phyloP scores from a whole-genome alignment of 2,329 filamentous ascomycete species.

The Botryotinia convoluta region DNA sequence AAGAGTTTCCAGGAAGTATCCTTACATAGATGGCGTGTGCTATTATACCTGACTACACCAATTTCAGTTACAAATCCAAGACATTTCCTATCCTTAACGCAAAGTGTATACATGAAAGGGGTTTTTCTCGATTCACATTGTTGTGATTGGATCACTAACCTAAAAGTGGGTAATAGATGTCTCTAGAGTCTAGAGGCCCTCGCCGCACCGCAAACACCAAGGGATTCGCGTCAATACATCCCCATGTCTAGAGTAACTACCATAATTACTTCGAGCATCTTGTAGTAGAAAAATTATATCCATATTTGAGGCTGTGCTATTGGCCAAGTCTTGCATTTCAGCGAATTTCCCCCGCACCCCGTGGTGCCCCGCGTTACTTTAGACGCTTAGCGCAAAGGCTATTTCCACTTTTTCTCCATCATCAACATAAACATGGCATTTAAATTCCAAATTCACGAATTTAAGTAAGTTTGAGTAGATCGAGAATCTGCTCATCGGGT shows the following conservation, averaged over 20 bases:
- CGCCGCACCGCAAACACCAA: not conserved
- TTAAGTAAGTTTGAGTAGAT: not conserved
- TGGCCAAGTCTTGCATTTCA: not conserved
- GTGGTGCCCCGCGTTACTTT: conserved; percentile 2
- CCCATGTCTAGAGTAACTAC: not conserved
- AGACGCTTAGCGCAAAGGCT: not conserved
- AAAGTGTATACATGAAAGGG: not conserved
- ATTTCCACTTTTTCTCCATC: not conserved
- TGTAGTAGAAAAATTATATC: not conserved
- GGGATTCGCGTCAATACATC: not conserved
- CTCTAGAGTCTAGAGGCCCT: not conserved
- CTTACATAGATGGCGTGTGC: not conserved
- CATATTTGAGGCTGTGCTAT: conserved; percentile 8
- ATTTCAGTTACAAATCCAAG: not conserved
- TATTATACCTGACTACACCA: not conserved
- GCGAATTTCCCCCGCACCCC: conserved; percentile 7
- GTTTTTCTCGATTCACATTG: not conserved
- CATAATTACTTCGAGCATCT: not conserved
- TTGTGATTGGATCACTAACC: not conserved
- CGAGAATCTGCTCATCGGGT: not conserved
- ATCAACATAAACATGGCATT: not conserved
- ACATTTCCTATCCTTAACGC: not conserved
- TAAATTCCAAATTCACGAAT: not conserved
- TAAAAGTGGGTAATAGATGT: not conserved
- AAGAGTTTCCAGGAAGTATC: not conserved